phyloP scores from a whole-genome alignment of 179 eudicot genomes.

The Silene coronaria region DNA sequence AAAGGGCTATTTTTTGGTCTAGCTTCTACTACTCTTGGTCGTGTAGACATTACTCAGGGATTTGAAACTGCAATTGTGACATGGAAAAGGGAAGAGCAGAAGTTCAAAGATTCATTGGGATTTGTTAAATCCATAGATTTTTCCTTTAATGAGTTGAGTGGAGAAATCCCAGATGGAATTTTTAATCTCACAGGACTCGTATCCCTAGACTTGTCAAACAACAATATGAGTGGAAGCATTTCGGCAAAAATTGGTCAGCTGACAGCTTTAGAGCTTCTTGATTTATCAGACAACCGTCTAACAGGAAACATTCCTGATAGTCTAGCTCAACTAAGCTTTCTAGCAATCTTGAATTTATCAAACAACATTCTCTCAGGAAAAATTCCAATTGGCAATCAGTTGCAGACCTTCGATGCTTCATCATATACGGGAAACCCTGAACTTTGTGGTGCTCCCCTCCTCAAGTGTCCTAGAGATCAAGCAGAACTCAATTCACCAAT shows the following conservation, averaged over 20 bases:
- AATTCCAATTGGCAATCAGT: slow-evolving; percentile 25
- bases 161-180: slow-evolving; percentile 28
- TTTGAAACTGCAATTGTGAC: neutral
- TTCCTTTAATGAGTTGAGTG: slow-evolving; percentile 22
- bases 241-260: slow-evolving; percentile 18
- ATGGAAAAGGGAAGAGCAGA: slow-evolving; percentile 19
- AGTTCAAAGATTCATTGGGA: neutral
- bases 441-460: slow-evolving; percentile 25
- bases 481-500: neutral
- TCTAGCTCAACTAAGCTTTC: slow-evolving; percentile 7
- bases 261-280: slow-evolving; percentile 15
- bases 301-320: slow-evolving; percentile 24
- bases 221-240: slow-evolving; percentile 20
- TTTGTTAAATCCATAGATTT: slow-evolving; percentile 16
- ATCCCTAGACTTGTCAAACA: slow-evolving; percentile 22
- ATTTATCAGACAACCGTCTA: slow-evolving; percentile 23
- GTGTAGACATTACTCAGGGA: no score
- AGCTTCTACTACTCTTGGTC: no score
- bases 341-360: slow-evolving; percentile 19
- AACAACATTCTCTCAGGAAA: slow-evolving; percentile 22
- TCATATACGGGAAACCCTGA: slow-evolving; percentile 19
- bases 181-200: slow-evolving; percentile 5
- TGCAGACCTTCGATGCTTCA: slow-evolving; percentile 24
- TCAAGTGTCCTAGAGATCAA: slow-evolving; percentile 17
- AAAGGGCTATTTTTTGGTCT: neutral